phyloP scores from a whole-genome alignment of 352 stramenopile genomes.

The Phytophthora cryptogea region DNA sequence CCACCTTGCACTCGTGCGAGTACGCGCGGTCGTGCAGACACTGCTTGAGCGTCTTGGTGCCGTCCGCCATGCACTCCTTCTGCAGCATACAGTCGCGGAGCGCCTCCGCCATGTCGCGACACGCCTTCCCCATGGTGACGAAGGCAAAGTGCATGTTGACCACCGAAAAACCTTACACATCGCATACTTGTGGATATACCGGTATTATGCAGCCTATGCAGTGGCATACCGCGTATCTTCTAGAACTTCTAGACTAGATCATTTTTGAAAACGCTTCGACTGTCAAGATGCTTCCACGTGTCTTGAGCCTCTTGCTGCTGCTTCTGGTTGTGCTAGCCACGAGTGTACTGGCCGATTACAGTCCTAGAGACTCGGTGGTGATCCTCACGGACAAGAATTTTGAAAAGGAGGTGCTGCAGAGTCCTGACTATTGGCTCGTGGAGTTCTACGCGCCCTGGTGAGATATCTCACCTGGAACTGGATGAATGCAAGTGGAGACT shows the following conservation, averaged over 20 bases:
- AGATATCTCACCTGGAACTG: slow-evolving; percentile 10
- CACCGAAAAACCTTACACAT: background rate
- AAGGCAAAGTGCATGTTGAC: background rate
- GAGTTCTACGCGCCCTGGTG: slow-evolving; percentile 94
- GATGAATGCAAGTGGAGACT: background rate
- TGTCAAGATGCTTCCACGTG: slow-evolving; percentile 36
- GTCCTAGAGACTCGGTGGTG: slow-evolving; percentile 59
- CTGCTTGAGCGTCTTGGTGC: slow-evolving; percentile 72
- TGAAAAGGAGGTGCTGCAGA: slow-evolving; percentile 81
- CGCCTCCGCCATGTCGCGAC: slow-evolving; percentile 80
- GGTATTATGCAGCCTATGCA: background rate
- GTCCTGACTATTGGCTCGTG: slow-evolving; percentile 89
- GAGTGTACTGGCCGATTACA: slow-evolving; percentile 43
- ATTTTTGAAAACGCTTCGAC: slow-evolving; percentile 1
- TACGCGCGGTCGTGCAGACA: slow-evolving; percentile 74
- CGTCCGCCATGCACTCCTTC: slow-evolving; percentile 81
- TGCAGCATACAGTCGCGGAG: slow-evolving; percentile 81
- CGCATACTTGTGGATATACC: background rate
- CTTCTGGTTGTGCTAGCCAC: slow-evolving; percentile 17
- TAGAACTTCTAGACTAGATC: slow-evolving; percentile 11
- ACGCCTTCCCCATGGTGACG: slow-evolving; percentile 76
- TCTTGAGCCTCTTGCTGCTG: slow-evolving; percentile 9
- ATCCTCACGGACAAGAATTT: slow-evolving; percentile 86
- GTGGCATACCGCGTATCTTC: slow-evolving; percentile 10
- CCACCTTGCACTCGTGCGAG: slow-evolving; percentile 72